Percentiles rank a stretch among this genome's conserved stretches.
phyloP scores from a whole-genome alignment of 2,329 filamentous ascomycete species.

The Neofusicoccum cordaticola region DNA sequence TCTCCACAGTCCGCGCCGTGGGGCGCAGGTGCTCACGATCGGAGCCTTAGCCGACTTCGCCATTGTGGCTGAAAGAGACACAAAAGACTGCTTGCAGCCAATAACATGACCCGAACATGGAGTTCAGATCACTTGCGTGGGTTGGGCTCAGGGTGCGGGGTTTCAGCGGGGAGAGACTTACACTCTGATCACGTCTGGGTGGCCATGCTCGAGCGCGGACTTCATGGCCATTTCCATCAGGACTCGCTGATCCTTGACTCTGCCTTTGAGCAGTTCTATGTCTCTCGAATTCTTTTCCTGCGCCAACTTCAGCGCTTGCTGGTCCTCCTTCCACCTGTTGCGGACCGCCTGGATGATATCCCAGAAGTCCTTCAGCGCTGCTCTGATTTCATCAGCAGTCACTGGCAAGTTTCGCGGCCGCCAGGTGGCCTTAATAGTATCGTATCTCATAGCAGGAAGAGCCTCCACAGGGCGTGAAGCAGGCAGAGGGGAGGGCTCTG shows the following conservation, averaged over 20 bases:
- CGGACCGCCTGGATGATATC: conserved; percentile 59
- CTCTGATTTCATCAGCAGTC: conserved; percentile 52
- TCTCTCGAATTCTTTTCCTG: conserved; percentile 56
- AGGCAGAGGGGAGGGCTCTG: conserved; percentile 56
- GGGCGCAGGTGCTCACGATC: background rate
- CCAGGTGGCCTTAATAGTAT: conserved; percentile 62
- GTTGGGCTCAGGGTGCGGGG: background rate
- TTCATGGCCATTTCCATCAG: conserved; percentile 53
- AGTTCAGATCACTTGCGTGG: conserved; percentile 10
- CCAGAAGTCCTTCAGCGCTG: conserved; percentile 56
- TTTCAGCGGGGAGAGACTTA: conserved; percentile 27
- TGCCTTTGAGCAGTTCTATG: conserved; percentile 53
- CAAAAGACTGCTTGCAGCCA: background rate
- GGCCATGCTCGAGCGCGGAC: conserved; percentile 45
- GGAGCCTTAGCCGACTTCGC: background rate
- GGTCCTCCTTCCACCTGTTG: conserved; percentile 60
- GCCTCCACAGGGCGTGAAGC: conserved; percentile 51
- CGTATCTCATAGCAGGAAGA: conserved; percentile 55
- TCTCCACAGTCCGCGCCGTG: background rate
- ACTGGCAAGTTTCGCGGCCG: conserved; percentile 52
- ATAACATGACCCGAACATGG: background rate
- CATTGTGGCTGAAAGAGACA: background rate
- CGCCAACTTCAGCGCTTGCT: conserved; percentile 55
- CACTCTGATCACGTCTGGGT: conserved; percentile 46
- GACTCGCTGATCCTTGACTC: conserved; percentile 57